Evolutionary conservation across 164 flowering plant species (phyloP).

Genomic region (Echeveria elegans): DNA sequence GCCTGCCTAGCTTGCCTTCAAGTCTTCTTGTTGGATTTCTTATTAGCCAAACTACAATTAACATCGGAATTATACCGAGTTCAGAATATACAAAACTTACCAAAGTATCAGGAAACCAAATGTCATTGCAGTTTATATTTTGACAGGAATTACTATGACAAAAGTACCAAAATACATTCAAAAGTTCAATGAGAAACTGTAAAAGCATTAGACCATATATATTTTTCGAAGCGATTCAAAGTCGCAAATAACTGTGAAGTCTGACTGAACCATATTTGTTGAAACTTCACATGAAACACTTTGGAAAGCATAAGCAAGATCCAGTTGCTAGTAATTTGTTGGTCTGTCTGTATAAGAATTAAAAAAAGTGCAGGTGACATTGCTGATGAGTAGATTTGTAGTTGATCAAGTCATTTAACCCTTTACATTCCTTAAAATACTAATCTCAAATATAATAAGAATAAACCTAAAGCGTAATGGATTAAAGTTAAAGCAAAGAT

Average conservation of each 20-base stretch:
- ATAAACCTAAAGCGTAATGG: not conserved
- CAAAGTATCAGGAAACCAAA: not conserved
- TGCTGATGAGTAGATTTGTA: slow-evolving; percentile 1
- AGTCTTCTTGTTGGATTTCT: not conserved
- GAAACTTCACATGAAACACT: too few species aligned
- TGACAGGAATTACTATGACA: too few species aligned
- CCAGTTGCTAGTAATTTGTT: not conserved
- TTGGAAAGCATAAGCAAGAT: not conserved
- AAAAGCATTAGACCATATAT: too few species aligned
- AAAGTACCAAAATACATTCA: too few species aligned
- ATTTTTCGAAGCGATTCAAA: not conserved
- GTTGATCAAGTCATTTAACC: not conserved
- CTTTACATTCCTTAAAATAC: not conserved
- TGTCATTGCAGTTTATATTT: too few species aligned
- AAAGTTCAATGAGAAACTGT: too few species aligned
- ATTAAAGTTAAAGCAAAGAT: slow-evolving; percentile 5
- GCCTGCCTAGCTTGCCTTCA: not conserved
- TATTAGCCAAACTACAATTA: not conserved
- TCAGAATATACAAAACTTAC: too few species aligned
- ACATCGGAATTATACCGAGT: not conserved
- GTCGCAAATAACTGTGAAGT: not conserved
- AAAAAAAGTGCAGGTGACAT: not conserved
- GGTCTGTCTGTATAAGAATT: not conserved
- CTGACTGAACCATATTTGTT: too few species aligned
- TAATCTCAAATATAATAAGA: not conserved